Conservation (phyloP, 345 rosid genomes). For the Gossypium bickii region DNA sequence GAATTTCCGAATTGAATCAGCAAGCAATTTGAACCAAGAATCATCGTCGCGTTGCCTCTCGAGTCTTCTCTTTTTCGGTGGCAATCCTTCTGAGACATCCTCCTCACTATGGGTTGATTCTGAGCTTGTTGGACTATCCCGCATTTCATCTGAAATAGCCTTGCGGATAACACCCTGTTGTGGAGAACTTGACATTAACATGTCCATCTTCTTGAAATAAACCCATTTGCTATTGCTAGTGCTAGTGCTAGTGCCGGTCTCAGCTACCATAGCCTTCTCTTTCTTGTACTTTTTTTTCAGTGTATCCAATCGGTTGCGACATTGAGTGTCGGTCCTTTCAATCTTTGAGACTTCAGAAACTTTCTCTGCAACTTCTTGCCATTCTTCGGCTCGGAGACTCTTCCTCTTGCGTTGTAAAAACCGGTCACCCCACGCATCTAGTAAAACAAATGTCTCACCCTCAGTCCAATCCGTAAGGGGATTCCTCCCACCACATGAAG, state of each 20-base stretch:
- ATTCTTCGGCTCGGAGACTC: constrained; percentile 88
- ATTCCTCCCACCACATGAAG: constrained; percentile 54
- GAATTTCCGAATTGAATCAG: constrained; percentile 77
- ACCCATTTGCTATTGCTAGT: constrained; percentile 69
- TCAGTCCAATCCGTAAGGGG: constrained; percentile 81
- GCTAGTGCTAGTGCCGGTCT: constrained; percentile 33
- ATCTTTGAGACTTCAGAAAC: constrained; percentile 68
- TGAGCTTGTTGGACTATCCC: constrained; percentile 82
- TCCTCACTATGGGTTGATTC: constrained; percentile 50
- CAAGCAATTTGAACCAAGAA: constrained; percentile 63
- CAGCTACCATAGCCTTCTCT: constrained; percentile 42
- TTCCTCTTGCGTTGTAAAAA: constrained; percentile 38
- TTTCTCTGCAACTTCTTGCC: constrained; percentile 94
- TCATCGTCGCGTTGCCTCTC: constrained; percentile 52
- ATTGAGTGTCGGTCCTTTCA: constrained; percentile 69
- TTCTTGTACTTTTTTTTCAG: constrained; percentile 94
- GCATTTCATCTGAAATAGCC: constrained; percentile 49
- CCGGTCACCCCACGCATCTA: constrained; percentile 76
- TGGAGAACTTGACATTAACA: constrained; percentile 60
- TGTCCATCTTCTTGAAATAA: constrained; percentile 78
- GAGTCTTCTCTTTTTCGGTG: constrained; percentile 57
- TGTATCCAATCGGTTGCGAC: constrained; percentile 79
- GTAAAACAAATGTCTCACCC: constrained; percentile 70
- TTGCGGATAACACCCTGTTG: constrained; percentile 37
- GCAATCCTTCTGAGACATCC: constrained; percentile 64